These are phyloP conservation scores for Diplodia scrobiculata DNA, from an alignment of 2,329 filamentous ascomycete species.

Conservation along the genomic window DNA sequence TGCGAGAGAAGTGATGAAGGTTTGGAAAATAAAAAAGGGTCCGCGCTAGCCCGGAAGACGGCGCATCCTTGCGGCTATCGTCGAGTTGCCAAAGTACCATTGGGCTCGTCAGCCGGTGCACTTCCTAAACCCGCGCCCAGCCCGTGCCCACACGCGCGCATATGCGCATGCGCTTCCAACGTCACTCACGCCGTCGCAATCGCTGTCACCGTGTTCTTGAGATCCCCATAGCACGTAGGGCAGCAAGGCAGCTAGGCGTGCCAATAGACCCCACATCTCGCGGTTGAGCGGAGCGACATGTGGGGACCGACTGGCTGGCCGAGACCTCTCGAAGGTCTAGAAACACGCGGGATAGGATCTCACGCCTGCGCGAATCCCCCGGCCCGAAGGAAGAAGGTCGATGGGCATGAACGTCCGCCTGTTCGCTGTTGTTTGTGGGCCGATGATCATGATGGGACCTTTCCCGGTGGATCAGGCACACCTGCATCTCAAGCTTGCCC, in stretches of 20 bases:
- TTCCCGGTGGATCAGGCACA: constrained; percentile 5
- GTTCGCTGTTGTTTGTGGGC: neutral
- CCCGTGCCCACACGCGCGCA: neutral
- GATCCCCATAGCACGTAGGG: neutral
- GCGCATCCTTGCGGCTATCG: neutral
- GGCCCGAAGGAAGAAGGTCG: constrained; percentile 12
- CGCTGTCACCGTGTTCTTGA: neutral
- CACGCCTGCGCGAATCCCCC: neutral
- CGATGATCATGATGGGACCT: constrained; percentile 5
- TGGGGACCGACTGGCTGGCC: neutral
- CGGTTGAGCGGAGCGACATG: neutral
- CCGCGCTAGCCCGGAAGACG: neutral
- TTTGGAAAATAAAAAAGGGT: neutral
- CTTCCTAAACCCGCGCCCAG: neutral
- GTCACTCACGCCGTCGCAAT: neutral
- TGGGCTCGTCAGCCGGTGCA: neutral
- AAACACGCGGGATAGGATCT: neutral
- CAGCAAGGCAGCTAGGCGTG: constrained; percentile 2
- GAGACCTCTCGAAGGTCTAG: neutral
- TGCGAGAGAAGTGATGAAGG: neutral
- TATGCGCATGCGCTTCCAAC: neutral
- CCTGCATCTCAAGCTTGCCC: neutral
- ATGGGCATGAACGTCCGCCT: neutral
- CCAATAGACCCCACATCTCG: constrained; percentile 3
- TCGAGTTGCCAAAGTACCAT: neutral